phyloP scores from a whole-genome alignment of 2,329 filamentous ascomycete species.

The Fusarium sp. region DNA sequence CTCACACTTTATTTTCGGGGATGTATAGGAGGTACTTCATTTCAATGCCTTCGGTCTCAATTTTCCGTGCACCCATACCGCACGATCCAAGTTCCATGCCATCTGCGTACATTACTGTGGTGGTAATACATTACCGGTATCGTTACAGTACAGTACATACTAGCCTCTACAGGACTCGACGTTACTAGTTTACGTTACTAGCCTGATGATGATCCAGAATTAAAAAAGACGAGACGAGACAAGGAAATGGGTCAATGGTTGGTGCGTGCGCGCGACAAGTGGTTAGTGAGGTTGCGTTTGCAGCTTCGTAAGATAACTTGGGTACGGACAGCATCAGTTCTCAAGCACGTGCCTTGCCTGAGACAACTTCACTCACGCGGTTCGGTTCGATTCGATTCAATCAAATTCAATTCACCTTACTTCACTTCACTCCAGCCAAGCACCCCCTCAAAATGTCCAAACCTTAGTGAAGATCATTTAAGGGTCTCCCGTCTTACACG shows the following conservation, averaged over 20 bases:
- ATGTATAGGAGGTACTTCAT: background rate
- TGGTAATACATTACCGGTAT: background rate
- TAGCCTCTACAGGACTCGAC: constrained; percentile 1
- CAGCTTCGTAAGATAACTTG: constrained; percentile 5
- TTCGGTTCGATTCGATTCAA: background rate
- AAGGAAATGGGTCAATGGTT: background rate
- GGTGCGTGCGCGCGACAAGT: constrained; percentile 4
- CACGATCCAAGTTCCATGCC: background rate
- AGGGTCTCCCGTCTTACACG: constrained; percentile 25
- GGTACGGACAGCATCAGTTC: constrained; percentile 8
- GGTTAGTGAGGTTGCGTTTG: constrained; percentile 4
- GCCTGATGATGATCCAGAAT: background rate
- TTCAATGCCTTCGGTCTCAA: background rate
- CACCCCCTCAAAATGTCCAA: constrained; percentile 3
- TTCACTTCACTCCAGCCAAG: background rate
- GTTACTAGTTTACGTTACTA: constrained; percentile 8
- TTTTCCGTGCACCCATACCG: background rate
- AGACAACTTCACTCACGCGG: constrained; percentile 5
- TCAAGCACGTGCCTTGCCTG: constrained; percentile 21
- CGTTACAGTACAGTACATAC: constrained; percentile 2
- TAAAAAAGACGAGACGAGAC: constrained; percentile 4
- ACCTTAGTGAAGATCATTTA: constrained; percentile 27
- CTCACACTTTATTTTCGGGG: background rate
- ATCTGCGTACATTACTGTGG: background rate
- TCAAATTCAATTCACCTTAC: background rate